Base-by-base conservation (phyloP, 441 rosid species). In the Gossypium davidsonii region DNA sequence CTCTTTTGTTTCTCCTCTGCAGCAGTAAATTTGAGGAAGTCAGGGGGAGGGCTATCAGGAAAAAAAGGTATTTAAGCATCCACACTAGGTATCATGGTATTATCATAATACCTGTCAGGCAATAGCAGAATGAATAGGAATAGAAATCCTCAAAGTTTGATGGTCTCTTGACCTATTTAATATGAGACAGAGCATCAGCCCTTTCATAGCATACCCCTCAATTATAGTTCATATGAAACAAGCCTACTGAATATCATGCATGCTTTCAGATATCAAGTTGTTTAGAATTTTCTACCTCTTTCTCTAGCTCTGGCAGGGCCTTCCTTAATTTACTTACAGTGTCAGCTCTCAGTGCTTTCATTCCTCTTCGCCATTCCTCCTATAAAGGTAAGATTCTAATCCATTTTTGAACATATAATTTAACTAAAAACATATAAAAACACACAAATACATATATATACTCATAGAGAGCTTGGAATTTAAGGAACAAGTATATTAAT, bases 1-100 rank as follows among this genome's bases (percentile, higher is more conserved):
- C 89, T 84, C 87, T 89, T 94, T 79, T 94, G 98, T 78, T 86
- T 92, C 83, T 92, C 98, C 90, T 92, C 98, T 92, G 84, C 77
- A 76, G 79, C 28, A 73, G 52, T 28, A 65, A 28, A 76, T 73
- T 48, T 17, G 39, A 69, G 48, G 72, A 46, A 46, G 39, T 55
- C 46, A 56, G 73, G 7, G 70, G 53, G 0, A 71, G 65, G 5
- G 51, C 37, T 70, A 72, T 61, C 71, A 62, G 58, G 4, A 59
- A 68, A n/a, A n/a, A 61, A 55, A 68, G 67, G 3, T 52, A 49
- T 42, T 42, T 34, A 49, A 25, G 52, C 21, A 63, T 63, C 57
- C 52, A 77, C 61, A 65, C 15, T 42, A 57, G 57, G 74, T 57
- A 73, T 17, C 15, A 56, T 7, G 10, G 5, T 46, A 74, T 71